Conservation (phyloP, 1,284 basidiomycete species). For the Ceratorhiza oryzae-sativae region DNA sequence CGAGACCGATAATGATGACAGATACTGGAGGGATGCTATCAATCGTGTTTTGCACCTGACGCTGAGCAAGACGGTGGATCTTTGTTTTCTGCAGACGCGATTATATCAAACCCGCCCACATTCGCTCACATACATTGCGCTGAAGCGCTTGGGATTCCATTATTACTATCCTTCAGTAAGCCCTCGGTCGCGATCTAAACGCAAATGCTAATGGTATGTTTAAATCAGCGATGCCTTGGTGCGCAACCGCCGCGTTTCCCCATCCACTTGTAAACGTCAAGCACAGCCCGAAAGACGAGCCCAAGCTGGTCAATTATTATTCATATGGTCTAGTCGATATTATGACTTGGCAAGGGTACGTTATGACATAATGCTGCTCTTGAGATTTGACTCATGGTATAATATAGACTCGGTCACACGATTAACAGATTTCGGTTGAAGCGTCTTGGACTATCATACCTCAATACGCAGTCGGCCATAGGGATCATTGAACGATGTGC, state of each 20-base stretch:
- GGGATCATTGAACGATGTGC: conserved; percentile 63
- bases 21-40: conserved; percentile 68
- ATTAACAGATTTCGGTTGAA: conserved; percentile 65
- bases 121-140: conserved; percentile 70
- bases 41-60: conserved; percentile 59
- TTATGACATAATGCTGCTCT: too few species aligned
- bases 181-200: conserved; percentile 22
- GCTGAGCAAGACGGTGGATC: conserved; percentile 53
- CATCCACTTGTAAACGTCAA: conserved; percentile 68
- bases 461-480: conserved; percentile 59
- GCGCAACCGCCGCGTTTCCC: conserved; percentile 64
- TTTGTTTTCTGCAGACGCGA: conserved; percentile 65
- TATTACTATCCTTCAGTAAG: conserved; percentile 65
- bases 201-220: neutral
- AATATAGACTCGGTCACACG: conserved; percentile 61
- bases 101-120: conserved; percentile 68
- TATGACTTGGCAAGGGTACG: conserved; percentile 53
- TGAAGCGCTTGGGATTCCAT: conserved; percentile 66
- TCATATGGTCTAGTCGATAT: conserved; percentile 63
- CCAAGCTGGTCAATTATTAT: conserved; percentile 62
- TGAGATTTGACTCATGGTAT: conserved; percentile 28
- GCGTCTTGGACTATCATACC: conserved; percentile 59
- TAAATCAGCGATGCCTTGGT: conserved; percentile 69
- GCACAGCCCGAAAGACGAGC: conserved; percentile 57
- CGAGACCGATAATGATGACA: conserved; percentile 42